Evolutionary conservation across 345 rosid genomes (phyloP).

Genomic region (Cardiospermum halicacabum): DNA sequence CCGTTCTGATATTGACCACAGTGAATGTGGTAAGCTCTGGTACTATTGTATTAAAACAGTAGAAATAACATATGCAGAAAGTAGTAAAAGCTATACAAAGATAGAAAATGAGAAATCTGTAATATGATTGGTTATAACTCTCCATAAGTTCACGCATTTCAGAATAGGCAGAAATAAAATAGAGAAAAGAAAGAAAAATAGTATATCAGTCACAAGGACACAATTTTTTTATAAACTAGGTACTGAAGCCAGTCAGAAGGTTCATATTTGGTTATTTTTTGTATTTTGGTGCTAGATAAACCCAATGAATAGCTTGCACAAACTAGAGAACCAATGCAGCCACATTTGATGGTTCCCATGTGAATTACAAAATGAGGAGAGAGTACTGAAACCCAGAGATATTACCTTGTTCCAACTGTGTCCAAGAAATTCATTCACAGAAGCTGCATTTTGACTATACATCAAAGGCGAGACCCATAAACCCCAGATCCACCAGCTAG

Average conservation of each 20-base stretch:
- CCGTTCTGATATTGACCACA: background rate
- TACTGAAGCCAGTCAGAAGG: background rate
- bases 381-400: background rate
- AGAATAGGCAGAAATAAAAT: too few relatives aligned
- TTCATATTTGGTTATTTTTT: background rate
- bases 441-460: conserved; percentile 96
- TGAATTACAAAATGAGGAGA: background rate
- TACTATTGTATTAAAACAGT: background rate
- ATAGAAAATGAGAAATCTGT: too few relatives aligned
- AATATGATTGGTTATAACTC: too few relatives aligned
- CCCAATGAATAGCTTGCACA: background rate
- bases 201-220: too few relatives aligned
- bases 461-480: conserved; percentile 94
- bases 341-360: background rate
- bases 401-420: conserved; percentile 86
- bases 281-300: background rate
- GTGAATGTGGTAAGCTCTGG: background rate
- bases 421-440: conserved; percentile 94
- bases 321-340: background rate
- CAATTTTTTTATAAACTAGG: background rate
- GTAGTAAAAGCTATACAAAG: too few relatives aligned
- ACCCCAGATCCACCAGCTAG: conserved; percentile 99
- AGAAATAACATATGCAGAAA: too few relatives aligned
- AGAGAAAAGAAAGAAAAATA: too few relatives aligned
- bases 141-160: too few relatives aligned